Evolutionary conservation across 345 rosid species (phyloP).

Genomic region (Linum lewisii): DNA sequence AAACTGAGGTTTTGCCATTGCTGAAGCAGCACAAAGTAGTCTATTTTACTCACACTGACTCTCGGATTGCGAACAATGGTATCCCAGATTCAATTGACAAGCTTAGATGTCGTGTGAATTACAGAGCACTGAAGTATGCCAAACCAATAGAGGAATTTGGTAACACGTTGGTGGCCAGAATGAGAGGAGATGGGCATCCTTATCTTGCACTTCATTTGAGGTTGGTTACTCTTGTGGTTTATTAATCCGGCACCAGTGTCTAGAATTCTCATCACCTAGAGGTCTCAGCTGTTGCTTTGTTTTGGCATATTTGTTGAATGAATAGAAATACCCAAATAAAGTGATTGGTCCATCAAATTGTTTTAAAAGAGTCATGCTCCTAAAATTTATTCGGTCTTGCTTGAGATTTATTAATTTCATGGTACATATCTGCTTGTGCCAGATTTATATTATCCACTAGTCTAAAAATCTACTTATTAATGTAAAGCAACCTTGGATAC

Average conservation of each 20-base stretch:
- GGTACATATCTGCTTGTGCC: too few species aligned
- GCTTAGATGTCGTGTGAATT: constrained; percentile 86
- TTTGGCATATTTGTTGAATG: too few species aligned
- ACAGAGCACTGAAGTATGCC: constrained; percentile 73
- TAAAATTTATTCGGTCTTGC: too few species aligned
- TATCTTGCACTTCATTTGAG: constrained; percentile 94
- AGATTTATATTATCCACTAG: too few species aligned
- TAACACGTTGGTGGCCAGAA: constrained; percentile 61
- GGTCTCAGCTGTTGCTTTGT: neutral
- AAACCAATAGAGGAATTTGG: constrained; percentile 73
- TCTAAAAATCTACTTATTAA: too few species aligned
- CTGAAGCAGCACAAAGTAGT: constrained; percentile 80
- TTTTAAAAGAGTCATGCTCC: too few species aligned
- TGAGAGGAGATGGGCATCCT: constrained; percentile 64
- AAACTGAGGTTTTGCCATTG: constrained; percentile 61
- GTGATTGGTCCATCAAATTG: too few species aligned
- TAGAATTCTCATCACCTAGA: neutral
- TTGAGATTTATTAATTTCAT: too few species aligned
- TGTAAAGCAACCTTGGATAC: too few species aligned
- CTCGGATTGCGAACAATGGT: constrained; percentile 85
- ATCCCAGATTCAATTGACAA: constrained; percentile 57
- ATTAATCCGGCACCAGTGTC: neutral
- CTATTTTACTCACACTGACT: constrained; percentile 86
- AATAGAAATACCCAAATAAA: too few species aligned
- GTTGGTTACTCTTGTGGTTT: constrained; percentile 28